Percentiles rank a stretch among this genome's conserved stretches.
phyloP scores from a whole-genome alignment of 2,329 filamentous ascomycete genomes.

The Verticillium alfalfae region DNA sequence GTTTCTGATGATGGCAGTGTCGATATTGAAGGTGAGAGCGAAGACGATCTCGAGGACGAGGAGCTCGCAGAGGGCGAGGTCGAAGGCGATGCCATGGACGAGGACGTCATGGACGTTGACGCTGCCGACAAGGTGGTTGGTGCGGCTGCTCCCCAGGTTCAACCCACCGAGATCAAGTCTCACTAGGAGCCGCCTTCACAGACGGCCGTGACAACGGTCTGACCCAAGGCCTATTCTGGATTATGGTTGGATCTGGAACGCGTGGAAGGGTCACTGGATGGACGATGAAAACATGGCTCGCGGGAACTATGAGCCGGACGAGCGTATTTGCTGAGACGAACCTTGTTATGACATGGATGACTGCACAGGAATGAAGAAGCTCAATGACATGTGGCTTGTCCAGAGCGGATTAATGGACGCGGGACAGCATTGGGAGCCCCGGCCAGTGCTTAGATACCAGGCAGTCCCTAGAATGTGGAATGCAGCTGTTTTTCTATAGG shows the following conservation, averaged over 20 bases:
- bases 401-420: background rate
- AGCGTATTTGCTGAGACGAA: background rate
- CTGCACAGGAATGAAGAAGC: background rate
- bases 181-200: constrained; percentile 6
- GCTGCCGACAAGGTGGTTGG: constrained; percentile 25
- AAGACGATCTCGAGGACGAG: constrained; percentile 65
- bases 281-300: background rate
- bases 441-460: background rate
- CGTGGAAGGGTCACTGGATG: background rate
- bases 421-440: background rate
- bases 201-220: background rate
- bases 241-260: background rate
- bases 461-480: background rate
- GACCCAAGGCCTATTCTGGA: background rate
- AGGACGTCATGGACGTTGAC: constrained; percentile 48
- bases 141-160: constrained; percentile 16
- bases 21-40: constrained; percentile 73
- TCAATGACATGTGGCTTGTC: background rate
- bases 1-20: constrained; percentile 71
- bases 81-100: constrained; percentile 19
- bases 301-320: background rate
- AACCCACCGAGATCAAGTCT: constrained; percentile 20
- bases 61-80: constrained; percentile 36
- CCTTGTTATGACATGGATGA: constrained; percentile 1
- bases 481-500: background rate